Conservation (phyloP, 208 protist genomes). For the Borovskyia barvae region DNA sequence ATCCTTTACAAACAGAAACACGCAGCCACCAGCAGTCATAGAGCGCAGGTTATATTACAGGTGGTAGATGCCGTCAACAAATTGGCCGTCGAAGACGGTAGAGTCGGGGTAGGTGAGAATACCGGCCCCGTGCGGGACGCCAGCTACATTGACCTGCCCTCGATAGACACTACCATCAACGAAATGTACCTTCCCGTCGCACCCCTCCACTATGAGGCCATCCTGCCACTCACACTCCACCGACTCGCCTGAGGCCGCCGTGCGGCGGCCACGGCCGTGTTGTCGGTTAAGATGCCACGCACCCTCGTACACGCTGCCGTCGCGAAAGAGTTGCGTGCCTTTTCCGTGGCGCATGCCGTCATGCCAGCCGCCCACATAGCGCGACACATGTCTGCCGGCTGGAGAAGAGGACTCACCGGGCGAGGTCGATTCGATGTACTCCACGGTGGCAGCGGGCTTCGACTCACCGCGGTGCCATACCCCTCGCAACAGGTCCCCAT, state of each 20-base stretch:
- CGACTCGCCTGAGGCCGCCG: conserved; percentile 47
- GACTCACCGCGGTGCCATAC: conserved; percentile 70
- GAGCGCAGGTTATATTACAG: too few relatives aligned
- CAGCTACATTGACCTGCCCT: conserved; percentile 41
- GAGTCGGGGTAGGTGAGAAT: conserved; percentile 75
- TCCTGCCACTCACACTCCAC: conserved; percentile 67
- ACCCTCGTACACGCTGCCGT: conserved; percentile 85
- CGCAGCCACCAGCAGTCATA: too few relatives aligned
- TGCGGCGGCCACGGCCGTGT: conserved; percentile 68
- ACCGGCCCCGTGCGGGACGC: conserved; percentile 73
- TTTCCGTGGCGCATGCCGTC: conserved; percentile 54
- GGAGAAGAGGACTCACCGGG: conserved; percentile 11
- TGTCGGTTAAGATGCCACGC: conserved; percentile 66
- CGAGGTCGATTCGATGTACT: conserved; percentile 43
- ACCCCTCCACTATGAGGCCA: conserved; percentile 53
- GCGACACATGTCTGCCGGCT: not conserved
- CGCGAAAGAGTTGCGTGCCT: conserved; percentile 60
- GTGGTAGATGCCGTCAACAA: conserved; percentile 69
- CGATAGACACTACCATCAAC: conserved; percentile 78
- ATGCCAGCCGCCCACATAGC: conserved; percentile 83
- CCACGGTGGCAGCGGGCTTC: conserved; percentile 59
- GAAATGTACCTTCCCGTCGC: conserved; percentile 45
- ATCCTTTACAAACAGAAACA: too few relatives aligned
- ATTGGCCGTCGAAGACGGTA: conserved; percentile 77
- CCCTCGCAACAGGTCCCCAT: conserved; percentile 72